Percentiles rank a stretch among this genome's conserved stretches.
phyloP scores from a whole-genome alignment of 2,329 filamentous ascomycete species.

The Cordyceps militaris region DNA sequence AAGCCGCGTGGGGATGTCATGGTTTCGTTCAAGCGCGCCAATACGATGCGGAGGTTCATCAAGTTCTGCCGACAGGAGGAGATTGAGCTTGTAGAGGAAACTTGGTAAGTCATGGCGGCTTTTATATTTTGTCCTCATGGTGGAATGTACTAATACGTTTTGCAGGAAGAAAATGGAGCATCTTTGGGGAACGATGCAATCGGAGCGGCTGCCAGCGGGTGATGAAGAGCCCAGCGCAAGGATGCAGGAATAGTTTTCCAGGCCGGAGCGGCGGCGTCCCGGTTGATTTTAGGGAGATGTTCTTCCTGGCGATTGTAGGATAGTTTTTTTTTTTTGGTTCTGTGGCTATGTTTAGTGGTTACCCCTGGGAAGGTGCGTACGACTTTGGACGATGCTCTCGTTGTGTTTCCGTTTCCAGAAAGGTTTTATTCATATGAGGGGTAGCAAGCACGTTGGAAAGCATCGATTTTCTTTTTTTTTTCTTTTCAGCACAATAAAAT shows the following conservation, averaged over 20 bases:
- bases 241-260: slow-evolving; percentile 21
- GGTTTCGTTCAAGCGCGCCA: slow-evolving; percentile 44
- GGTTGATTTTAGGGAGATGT: neutral
- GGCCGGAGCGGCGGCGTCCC: neutral
- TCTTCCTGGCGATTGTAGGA: no score
- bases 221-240: slow-evolving; percentile 23
- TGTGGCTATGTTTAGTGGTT: no score
- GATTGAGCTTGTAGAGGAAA: slow-evolving; percentile 32
- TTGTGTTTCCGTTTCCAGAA: no score
- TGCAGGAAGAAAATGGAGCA: slow-evolving; percentile 29
- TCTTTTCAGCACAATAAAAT: no score
- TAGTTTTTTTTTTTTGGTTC: neutral
- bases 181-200: slow-evolving; percentile 30
- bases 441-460: no score
- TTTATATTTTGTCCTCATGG: neutral
- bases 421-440: no score
- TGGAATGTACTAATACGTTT: slow-evolving; percentile 15
- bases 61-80: slow-evolving; percentile 38
- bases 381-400: no score
- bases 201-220: slow-evolving; percentile 23
- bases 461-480: no score
- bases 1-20: slow-evolving; percentile 39
- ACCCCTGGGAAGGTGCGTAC: no score
- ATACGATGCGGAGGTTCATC: slow-evolving; percentile 47
- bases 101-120: slow-evolving; percentile 30